Percentiles rank a stretch among this genome's conserved stretches.
These are phyloP conservation scores for Limonium bicolor DNA, from an alignment of 148 eudicot species.

Conservation along the genomic window DNA sequence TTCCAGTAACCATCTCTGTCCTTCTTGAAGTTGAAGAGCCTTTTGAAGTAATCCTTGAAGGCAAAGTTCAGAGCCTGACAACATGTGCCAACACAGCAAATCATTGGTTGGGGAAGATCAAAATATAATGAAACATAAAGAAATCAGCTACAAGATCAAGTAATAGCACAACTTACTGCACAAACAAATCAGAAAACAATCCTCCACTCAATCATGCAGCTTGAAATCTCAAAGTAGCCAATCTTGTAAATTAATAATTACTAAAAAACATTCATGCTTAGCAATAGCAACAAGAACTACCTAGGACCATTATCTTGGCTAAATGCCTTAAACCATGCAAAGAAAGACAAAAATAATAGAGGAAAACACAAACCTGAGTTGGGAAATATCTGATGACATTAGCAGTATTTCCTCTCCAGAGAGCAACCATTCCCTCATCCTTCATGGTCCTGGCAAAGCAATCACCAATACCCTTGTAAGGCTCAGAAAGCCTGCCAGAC, in stretches of 20 bases:
- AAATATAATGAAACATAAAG: neutral
- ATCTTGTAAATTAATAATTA: neutral
- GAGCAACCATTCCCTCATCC: constrained; percentile 61
- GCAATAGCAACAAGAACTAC: neutral
- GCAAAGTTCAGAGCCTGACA: constrained; percentile 88
- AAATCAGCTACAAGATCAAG: neutral
- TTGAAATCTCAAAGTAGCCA: neutral
- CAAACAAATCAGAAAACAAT: neutral
- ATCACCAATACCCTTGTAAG: constrained; percentile 56
- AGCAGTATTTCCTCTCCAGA: constrained; percentile 74
- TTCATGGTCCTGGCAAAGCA: constrained; percentile 58
- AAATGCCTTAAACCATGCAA: too few relatives aligned
- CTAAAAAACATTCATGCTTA: neutral
- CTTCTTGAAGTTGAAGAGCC: constrained; percentile 61
- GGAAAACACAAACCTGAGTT: constrained; percentile 38
- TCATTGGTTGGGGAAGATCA: too few relatives aligned
- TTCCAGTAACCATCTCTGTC: constrained; percentile 86
- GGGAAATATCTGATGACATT: constrained; percentile 84
- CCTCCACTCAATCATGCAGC: neutral
- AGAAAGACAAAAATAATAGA: too few relatives aligned
- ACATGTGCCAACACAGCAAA: neutral
- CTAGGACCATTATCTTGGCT: too few relatives aligned
- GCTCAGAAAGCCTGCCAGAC: constrained; percentile 55
- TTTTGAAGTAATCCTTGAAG: constrained; percentile 74
- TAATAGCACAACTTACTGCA: neutral